Base-by-base conservation (phyloP, 129 eudicot species). In the Tanacetum coccineum region DNA sequence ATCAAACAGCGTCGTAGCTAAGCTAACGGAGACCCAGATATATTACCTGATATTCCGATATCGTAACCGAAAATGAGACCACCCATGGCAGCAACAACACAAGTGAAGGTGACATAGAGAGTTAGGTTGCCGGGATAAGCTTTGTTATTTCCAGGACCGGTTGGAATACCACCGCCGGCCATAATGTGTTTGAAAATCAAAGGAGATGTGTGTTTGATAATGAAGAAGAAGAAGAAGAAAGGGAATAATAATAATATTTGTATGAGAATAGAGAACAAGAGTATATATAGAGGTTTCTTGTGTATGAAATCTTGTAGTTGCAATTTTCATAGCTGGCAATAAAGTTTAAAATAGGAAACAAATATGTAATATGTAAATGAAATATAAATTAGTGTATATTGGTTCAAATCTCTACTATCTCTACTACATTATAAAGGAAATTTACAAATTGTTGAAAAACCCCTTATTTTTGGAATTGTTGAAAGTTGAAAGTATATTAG, bases 21-120 rank as follows among this genome's bases (percentile, higher is more conserved):
- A n/a, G n/a, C n/a, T n/a, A n/a, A n/a, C n/a, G n/a, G n/a, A 36
- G 9, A 9, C 2, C 10, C 42, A 2, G 6, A 6, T 36, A 36
- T 36, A 50, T 22, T 81, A 91, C 97, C 97, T 28, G 97, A 91
- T 56, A 91, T 91, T 48, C 97, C 97, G 51, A 91, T 87, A 53
- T 91, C 97, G 71, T 91, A 91, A 70, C 97, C 97, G 78, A 91
- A 87, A 62, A 91, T 91, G 56, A 91, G 86, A 45, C 97, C 97
- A 56, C 97, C 97, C 96, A 87, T 91, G 84, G 96, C 96, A 0
- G 97, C 97, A 63, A 91, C 82, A 59, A 91, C 80, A 72, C 97
- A 91, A 36, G 96, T 87, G 4, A 81, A 49, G 15, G 81, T 60
- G 66, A 91, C 97, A 59, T 83, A 85, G 2, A 62, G 79, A 44